Base-by-base conservation (phyloP, 2,329 filamentous ascomycete genomes). In the Dichotomopilus funicola region DNA sequence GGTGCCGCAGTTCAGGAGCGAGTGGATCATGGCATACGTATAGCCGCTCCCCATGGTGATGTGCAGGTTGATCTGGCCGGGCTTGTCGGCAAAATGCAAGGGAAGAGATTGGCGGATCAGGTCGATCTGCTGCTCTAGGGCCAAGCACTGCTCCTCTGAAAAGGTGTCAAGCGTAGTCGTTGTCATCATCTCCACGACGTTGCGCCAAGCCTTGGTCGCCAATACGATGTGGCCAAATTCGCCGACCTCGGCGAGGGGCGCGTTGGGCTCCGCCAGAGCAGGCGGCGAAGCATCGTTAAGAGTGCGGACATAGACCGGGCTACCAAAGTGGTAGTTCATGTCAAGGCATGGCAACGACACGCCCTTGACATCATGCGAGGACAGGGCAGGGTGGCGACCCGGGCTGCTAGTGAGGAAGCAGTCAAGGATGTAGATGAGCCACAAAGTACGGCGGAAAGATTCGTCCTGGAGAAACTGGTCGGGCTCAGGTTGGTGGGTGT, bases 21-120 rank as follows among this genome's bases (percentile, higher is more conserved):
- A 82, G 67, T 84, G 81, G 50, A 84, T 74, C 78, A 84, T 81
- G 59, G 81, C 80, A 64, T 81, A 84, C 0, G 79, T 83, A 63
- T 79, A 81, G 54, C 81, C 81, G 45, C 80, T 82, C 38, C 81
- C 81, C 81, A 83, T 83, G 19, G 81, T 83, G 64, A 84, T 82
- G 67, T 84, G 81, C 5, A 83, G 71, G 63, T 77, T 80, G 65
- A 83, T 80, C 68, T 84, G 80, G 41, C 78, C 78, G 0, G 79
- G 77, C 68, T 83, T 83, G 64, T 84, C 81, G 59, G 80, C 73
- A 55, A 81, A 82, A 66, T 83, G 80, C 71, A 80, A 76, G 1
- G 81, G 80, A 45, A 83, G 68, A 1, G 77, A 76, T 58, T 72
- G 72, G 36, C 80, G 77, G 9, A 83, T 76, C 7, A 71, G 69